Evolutionary conservation across 257 asterid species (phyloP).

Genomic region (Euphrasia confusa): DNA sequence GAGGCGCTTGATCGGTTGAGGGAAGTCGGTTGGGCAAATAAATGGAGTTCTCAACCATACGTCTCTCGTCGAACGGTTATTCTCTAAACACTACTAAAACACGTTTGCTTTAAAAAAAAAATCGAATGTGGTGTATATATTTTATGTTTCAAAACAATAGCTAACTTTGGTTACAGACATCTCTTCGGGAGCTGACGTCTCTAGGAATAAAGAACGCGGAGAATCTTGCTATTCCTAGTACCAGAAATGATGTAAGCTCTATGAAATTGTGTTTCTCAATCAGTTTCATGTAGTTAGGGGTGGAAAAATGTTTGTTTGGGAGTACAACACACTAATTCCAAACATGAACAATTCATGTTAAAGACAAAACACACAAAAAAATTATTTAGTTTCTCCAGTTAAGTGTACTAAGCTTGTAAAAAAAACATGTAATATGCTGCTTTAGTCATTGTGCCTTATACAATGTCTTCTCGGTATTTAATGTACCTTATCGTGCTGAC

Average conservation of each 20-base stretch:
- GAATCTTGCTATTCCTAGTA: conserved; percentile 89
- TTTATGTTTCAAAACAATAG: conserved; percentile 10
- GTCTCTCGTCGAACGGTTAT: conserved; percentile 94
- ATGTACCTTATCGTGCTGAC: too few relatives aligned
- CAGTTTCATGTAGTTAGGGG: neutral
- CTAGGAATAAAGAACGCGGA: conserved; percentile 91
- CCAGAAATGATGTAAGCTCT: conserved; percentile 79
- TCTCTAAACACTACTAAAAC: conserved; percentile 17
- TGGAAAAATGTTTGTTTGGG: neutral
- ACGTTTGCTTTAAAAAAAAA: neutral
- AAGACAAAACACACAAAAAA: too few relatives aligned
- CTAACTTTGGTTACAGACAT: conserved; percentile 50
- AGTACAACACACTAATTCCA: too few relatives aligned
- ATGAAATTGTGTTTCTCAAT: neutral
- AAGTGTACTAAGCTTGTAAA: too few relatives aligned
- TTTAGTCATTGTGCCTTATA: too few relatives aligned
- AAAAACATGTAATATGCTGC: too few relatives aligned
- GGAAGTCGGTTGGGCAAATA: conserved; percentile 78
- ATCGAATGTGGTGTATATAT: conserved; percentile 10
- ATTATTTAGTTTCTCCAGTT: too few relatives aligned
- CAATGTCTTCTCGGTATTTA: too few relatives aligned
- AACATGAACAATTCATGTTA: too few relatives aligned
- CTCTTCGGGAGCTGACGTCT: conserved; percentile 80
- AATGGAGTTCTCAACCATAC: conserved; percentile 87
- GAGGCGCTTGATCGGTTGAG: conserved; percentile 80